Percentiles rank a stretch among this genome's conserved stretches.
phyloP scores from a whole-genome alignment of 495 filamentous ascomycete genomes.

The Aspergillus homomorphus region DNA sequence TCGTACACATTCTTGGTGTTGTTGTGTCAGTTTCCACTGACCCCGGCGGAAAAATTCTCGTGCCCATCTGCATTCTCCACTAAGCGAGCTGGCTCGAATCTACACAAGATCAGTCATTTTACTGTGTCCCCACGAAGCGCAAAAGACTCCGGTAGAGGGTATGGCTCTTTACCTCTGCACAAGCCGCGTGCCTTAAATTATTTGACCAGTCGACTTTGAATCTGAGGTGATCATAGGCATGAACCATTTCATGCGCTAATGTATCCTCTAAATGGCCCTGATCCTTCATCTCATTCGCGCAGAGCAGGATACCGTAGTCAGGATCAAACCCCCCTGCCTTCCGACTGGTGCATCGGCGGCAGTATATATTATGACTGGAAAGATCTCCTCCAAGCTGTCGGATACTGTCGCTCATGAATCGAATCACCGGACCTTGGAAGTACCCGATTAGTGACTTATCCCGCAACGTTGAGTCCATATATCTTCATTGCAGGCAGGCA shows the following conservation, averaged over 20 bases:
- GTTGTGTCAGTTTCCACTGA: constrained; percentile 84
- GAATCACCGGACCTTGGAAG: constrained; percentile 65
- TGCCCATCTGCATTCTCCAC: constrained; percentile 90
- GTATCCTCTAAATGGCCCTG: constrained; percentile 84
- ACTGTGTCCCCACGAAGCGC: neutral
- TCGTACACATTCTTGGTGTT: constrained; percentile 90
- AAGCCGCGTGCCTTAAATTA: constrained; percentile 83
- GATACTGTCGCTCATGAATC: constrained; percentile 78
- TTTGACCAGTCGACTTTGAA: constrained; percentile 83
- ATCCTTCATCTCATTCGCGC: constrained; percentile 79
- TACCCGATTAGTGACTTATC: constrained; percentile 6
- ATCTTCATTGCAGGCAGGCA: neutral
- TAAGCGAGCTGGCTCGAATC: constrained; percentile 89
- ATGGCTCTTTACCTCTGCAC: constrained; percentile 70
- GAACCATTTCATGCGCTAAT: constrained; percentile 94
- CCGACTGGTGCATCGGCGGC: constrained; percentile 65
- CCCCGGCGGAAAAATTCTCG: constrained; percentile 77
- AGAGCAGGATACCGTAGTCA: constrained; percentile 80
- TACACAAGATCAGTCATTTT: constrained; percentile 27
- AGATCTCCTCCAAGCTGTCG: constrained; percentile 71
- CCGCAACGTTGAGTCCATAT: neutral
- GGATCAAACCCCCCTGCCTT: constrained; percentile 80
- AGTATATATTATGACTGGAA: constrained; percentile 71
- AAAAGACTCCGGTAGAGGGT: neutral
- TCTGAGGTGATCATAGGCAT: constrained; percentile 89